These are phyloP conservation scores for Rosa chinensis DNA, from an alignment of 306 rosid genomes.

Conservation along the genomic window DNA sequence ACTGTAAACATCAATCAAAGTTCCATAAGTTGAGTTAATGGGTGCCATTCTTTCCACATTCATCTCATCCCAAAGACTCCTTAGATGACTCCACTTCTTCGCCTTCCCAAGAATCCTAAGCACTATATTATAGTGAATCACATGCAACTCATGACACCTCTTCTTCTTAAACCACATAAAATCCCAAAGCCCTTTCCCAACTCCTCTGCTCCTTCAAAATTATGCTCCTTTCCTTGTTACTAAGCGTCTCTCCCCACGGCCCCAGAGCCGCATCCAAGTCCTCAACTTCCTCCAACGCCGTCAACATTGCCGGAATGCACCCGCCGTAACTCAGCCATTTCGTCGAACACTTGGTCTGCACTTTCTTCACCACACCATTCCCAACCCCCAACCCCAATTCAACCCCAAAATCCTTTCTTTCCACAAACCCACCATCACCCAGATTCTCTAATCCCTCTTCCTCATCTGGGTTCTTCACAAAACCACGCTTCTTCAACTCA, in stretches of 20 bases:
- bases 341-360: constrained; percentile 65
- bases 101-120: constrained; percentile 62
- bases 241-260: constrained; percentile 56
- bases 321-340: constrained; percentile 61
- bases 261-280: constrained; percentile 64
- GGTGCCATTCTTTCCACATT: constrained; percentile 54
- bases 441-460: constrained; percentile 3
- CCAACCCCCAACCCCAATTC: not conserved
- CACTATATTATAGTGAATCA: constrained; percentile 78
- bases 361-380: constrained; percentile 30
- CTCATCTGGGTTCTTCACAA: constrained; percentile 29
- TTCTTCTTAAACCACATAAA: constrained; percentile 73
- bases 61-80: constrained; percentile 74
- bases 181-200: constrained; percentile 61
- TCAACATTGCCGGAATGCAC: constrained; percentile 56
- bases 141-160: constrained; percentile 64
- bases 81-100: constrained; percentile 49
- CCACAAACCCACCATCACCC: constrained; percentile 22
- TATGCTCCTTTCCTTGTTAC: constrained; percentile 63
- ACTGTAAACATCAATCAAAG: constrained; percentile 82
- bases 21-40: constrained; percentile 76
- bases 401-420: constrained; percentile 20
- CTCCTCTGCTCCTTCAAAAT: constrained; percentile 66
- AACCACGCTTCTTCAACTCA: constrained; percentile 29
- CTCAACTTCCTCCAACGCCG: constrained; percentile 48